Conservation (phyloP, 352 stramenopile species). For the Globisporangium nodosum region DNA sequence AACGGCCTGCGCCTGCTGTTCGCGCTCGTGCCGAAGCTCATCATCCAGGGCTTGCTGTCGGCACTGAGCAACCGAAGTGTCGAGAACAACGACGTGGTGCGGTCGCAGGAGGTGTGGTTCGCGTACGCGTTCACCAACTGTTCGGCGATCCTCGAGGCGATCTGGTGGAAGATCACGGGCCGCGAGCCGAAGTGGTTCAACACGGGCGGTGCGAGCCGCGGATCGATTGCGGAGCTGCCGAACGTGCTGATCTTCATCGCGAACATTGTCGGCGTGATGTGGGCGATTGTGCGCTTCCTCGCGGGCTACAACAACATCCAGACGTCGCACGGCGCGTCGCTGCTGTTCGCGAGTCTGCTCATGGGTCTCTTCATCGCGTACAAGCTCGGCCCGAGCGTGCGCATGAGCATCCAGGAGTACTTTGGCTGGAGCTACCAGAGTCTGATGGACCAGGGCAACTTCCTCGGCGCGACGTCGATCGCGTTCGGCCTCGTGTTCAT, state of each 20-base stretch:
- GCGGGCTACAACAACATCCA: slow-evolving; percentile 68
- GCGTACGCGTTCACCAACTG: slow-evolving; percentile 82
- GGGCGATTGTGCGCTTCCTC: slow-evolving; percentile 75
- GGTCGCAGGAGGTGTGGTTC: slow-evolving; percentile 74
- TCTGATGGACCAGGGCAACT: slow-evolving; percentile 85
- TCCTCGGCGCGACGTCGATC: slow-evolving; percentile 78
- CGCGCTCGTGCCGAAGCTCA: slow-evolving; percentile 65
- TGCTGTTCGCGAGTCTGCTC: slow-evolving; percentile 59
- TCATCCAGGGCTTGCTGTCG: slow-evolving; percentile 67
- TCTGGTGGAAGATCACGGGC: slow-evolving; percentile 83
- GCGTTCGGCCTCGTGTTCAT: slow-evolving; percentile 81
- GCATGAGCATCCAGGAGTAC: slow-evolving; percentile 86
- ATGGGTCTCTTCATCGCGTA: slow-evolving; percentile 75
- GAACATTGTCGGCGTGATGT: slow-evolving; percentile 67
- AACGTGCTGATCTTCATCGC: slow-evolving; percentile 83
- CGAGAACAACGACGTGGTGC: slow-evolving; percentile 78
- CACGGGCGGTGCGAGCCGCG: slow-evolving; percentile 54
- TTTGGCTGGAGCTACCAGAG: slow-evolving; percentile 88
- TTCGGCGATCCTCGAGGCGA: slow-evolving; percentile 60
- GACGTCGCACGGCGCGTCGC: slow-evolving; percentile 69
- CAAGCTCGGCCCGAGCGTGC: slow-evolving; percentile 72
- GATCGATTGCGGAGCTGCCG: slow-evolving; percentile 66
- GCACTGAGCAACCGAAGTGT: slow-evolving; percentile 72
- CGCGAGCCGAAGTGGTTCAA: slow-evolving; percentile 66
- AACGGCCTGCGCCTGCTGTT: slow-evolving; percentile 62